Percentiles rank a stretch among this genome's conserved stretches.
These are phyloP conservation scores for Alliaria petiolata DNA, from an alignment of 345 rosid genomes.

Conservation along the genomic window DNA sequence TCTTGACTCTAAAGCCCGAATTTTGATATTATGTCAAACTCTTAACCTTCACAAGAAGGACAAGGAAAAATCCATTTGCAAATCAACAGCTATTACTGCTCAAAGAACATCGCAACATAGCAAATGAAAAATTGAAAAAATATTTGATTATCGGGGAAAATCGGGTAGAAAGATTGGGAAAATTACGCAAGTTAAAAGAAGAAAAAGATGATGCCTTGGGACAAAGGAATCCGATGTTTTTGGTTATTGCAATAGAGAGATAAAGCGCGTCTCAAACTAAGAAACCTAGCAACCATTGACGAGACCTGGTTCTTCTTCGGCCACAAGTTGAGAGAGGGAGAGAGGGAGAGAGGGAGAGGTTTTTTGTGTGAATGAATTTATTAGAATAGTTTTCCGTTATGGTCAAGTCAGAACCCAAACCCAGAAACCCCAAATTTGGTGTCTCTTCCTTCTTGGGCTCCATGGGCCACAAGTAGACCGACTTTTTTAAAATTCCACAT, in stretches of 20 bases:
- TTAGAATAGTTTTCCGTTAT: too few species aligned
- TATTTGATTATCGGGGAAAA: neutral
- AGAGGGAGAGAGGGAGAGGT: too few species aligned
- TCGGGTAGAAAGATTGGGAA: neutral
- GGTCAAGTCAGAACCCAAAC: too few species aligned
- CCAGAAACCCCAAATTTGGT: too few species aligned
- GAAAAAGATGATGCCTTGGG: slow-evolving; percentile 26
- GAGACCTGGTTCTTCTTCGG: neutral
- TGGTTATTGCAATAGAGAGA: slow-evolving; percentile 27
- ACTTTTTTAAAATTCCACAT: too few species aligned
- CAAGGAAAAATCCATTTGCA: too few species aligned
- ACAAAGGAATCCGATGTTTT: slow-evolving; percentile 8
- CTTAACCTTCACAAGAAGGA: neutral
- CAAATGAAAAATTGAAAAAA: too few species aligned
- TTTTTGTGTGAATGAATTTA: too few species aligned
- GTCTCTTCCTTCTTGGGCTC: too few species aligned
- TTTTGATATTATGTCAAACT: neutral
- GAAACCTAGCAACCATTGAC: slow-evolving; percentile 35
- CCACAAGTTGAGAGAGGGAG: neutral
- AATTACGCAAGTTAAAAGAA: neutral
- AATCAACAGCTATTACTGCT: too few species aligned
- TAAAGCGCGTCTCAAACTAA: slow-evolving; percentile 23
- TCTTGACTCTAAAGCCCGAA: neutral
- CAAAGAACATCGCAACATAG: too few species aligned
- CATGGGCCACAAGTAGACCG: too few species aligned